Evolutionary conservation across 1,284 basidiomycete genomes (phyloP).

Genomic region (Trichosporon sp.): DNA sequence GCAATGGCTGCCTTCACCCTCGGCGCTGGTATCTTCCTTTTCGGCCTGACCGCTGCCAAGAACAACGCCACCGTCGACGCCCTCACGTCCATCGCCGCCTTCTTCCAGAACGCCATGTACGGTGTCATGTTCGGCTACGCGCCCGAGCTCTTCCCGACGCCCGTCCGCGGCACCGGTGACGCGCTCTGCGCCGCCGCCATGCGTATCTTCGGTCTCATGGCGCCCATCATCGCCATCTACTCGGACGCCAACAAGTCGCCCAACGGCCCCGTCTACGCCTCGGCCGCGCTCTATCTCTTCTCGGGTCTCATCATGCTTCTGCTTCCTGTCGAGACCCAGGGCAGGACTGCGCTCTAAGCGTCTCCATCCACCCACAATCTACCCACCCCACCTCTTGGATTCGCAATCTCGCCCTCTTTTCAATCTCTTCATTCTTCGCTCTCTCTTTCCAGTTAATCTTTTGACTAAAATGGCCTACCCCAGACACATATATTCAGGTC

Average conservation of each 20-base stretch:
- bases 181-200: slow-evolving; percentile 58
- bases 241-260: slow-evolving; percentile 25
- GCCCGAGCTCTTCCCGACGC: slow-evolving; percentile 63
- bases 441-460: background rate
- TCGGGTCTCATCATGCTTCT: slow-evolving; percentile 53
- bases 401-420: background rate
- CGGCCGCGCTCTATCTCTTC: slow-evolving; percentile 57
- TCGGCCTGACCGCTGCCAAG: slow-evolving; percentile 59
- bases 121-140: slow-evolving; percentile 61
- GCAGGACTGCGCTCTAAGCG: slow-evolving; percentile 30
- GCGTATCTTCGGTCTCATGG: slow-evolving; percentile 56
- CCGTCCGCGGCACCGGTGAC: slow-evolving; percentile 62
- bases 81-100: slow-evolving; percentile 56
- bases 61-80: slow-evolving; percentile 55
- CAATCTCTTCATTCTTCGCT: slow-evolving; percentile 1
- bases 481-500: background rate
- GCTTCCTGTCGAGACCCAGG: slow-evolving; percentile 59
- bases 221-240: slow-evolving; percentile 35
- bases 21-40: slow-evolving; percentile 59
- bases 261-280: slow-evolving; percentile 58
- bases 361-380: background rate
- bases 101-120: slow-evolving; percentile 54
- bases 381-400: background rate
- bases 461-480: background rate
- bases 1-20: slow-evolving; percentile 56